Conservation (phyloP, 257 asterid species). For the Penstemon eatonii region DNA sequence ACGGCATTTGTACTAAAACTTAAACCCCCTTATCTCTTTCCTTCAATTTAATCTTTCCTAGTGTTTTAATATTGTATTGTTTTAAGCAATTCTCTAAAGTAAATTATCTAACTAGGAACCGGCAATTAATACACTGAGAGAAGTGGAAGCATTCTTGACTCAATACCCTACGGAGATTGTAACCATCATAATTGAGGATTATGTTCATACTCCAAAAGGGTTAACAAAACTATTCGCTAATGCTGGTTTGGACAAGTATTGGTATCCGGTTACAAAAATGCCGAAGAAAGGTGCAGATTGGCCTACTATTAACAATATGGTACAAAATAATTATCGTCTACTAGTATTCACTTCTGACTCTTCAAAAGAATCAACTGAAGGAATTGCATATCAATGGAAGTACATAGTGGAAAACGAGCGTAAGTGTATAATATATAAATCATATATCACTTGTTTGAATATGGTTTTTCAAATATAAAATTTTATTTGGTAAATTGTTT, state of each 20-base stretch:
- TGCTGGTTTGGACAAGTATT: slow-evolving; percentile 88
- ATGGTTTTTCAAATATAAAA: slow-evolving; percentile 24
- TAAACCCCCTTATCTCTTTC: neutral
- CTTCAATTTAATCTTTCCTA: slow-evolving; percentile 7
- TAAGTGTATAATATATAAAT: slow-evolving; percentile 37
- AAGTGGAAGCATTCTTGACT: slow-evolving; percentile 91
- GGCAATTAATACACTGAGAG: slow-evolving; percentile 71
- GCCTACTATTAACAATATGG: slow-evolving; percentile 79
- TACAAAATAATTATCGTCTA: slow-evolving; percentile 62
- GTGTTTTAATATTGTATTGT: neutral
- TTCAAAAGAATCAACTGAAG: slow-evolving; percentile 84
- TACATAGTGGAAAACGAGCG: slow-evolving; percentile 94
- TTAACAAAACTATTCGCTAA: slow-evolving; percentile 66
- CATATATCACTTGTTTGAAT: slow-evolving; percentile 19
- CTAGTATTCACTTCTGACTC: slow-evolving; percentile 96
- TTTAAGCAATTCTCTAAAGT: slow-evolving; percentile 30
- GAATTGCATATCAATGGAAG: slow-evolving; percentile 91
- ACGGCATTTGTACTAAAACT: slow-evolving; percentile 77
- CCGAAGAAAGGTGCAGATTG: slow-evolving; percentile 90
- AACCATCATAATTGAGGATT: slow-evolving; percentile 93
- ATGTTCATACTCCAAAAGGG: slow-evolving; percentile 85
- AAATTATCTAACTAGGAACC: slow-evolving; percentile 55
- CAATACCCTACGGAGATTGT: slow-evolving; percentile 76
- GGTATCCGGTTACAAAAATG: slow-evolving; percentile 89
- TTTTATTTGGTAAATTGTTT: slow-evolving; percentile 33